phyloP scores from a whole-genome alignment of 2,329 filamentous ascomycete species.

The Berkeleyomyces basicola region DNA sequence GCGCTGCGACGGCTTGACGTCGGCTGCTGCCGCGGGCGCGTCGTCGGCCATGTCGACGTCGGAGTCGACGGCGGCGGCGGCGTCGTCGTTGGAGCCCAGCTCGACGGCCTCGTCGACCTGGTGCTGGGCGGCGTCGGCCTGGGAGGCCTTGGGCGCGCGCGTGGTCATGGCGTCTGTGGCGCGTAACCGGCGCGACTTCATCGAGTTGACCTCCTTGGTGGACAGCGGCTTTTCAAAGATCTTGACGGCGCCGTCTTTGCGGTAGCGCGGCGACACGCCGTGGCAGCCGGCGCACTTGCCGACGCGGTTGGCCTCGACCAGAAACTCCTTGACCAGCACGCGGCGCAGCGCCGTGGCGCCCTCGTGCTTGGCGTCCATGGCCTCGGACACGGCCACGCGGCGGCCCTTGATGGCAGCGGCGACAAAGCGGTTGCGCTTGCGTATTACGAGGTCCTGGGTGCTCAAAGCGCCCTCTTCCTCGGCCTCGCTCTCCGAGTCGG shows the following conservation, averaged over 20 bases:
- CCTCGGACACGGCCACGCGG: constrained; percentile 35
- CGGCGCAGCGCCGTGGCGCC: constrained; percentile 63
- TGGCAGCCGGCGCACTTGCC: constrained; percentile 51
- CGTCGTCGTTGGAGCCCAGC: constrained; percentile 31
- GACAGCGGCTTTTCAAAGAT: constrained; percentile 75
- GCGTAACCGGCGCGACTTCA: constrained; percentile 53
- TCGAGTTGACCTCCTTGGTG: constrained; percentile 58
- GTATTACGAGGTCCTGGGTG: constrained; percentile 34
- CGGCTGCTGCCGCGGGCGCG: constrained; percentile 22
- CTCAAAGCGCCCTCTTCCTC: constrained; percentile 43
- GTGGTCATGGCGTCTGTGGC: constrained; percentile 50
- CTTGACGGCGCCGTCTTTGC: constrained; percentile 83
- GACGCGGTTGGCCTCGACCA: constrained; percentile 51
- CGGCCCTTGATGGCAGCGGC: constrained; percentile 34
- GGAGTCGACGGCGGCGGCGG: constrained; percentile 42
- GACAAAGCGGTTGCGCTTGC: constrained; percentile 49
- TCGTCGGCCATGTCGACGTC: constrained; percentile 23
- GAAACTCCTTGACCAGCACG: constrained; percentile 63
- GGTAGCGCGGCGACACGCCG: constrained; percentile 64
- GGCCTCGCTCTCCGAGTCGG: constrained; percentile 40
- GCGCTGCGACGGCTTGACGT: constrained; percentile 35
- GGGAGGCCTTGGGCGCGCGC: constrained; percentile 19
- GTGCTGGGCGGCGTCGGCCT: constrained; percentile 18
- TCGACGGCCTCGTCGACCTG: constrained; percentile 49
- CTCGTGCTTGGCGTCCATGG: constrained; percentile 59